Conservation (phyloP, 805 yeast species). For the Metschnikowia baotianmanensis region DNA sequence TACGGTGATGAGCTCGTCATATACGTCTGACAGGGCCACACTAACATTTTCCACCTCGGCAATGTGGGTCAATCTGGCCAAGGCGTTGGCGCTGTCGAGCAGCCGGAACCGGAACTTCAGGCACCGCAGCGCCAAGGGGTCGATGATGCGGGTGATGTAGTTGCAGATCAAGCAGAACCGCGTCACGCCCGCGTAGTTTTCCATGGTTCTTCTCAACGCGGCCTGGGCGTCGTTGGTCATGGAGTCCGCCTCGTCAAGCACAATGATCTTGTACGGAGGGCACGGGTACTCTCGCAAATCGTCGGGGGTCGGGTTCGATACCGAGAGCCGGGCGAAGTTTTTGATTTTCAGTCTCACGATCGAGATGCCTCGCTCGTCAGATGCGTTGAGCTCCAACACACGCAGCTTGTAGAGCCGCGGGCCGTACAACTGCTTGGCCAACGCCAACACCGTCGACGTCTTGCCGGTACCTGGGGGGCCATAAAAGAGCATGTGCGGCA, state of each 20-base stretch:
- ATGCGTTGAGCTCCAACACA: slow-evolving; percentile 82
- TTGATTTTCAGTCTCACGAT: slow-evolving; percentile 84
- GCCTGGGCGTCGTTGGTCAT: slow-evolving; percentile 97
- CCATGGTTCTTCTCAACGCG: slow-evolving; percentile 93
- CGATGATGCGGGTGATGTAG: slow-evolving; percentile 93
- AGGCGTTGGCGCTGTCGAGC: slow-evolving; percentile 68
- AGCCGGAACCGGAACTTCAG: slow-evolving; percentile 90
- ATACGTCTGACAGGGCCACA: slow-evolving; percentile 46
- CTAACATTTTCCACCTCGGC: slow-evolving; percentile 39
- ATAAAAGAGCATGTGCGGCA: slow-evolving; percentile 89
- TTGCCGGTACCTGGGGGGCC: slow-evolving; percentile 96
- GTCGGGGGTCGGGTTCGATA: slow-evolving; percentile 72
- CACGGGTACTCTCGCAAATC: slow-evolving; percentile 81
- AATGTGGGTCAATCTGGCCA: slow-evolving; percentile 62
- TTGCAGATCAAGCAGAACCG: slow-evolving; percentile 94
- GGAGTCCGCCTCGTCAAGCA: slow-evolving; percentile 93
- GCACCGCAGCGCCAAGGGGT: slow-evolving; percentile 94
- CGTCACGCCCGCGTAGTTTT: slow-evolving; percentile 80
- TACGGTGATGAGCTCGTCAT: slow-evolving; percentile 63
- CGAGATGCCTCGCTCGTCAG: slow-evolving; percentile 88
- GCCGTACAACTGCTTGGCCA: slow-evolving; percentile 75
- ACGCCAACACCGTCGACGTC: slow-evolving; percentile 82
- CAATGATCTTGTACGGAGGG: slow-evolving; percentile 92
- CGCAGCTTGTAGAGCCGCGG: slow-evolving; percentile 66
- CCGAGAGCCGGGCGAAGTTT: slow-evolving; percentile 80